Conservation (phyloP, 1,139 yeast species). For the Yamadazyma conglobata region DNA sequence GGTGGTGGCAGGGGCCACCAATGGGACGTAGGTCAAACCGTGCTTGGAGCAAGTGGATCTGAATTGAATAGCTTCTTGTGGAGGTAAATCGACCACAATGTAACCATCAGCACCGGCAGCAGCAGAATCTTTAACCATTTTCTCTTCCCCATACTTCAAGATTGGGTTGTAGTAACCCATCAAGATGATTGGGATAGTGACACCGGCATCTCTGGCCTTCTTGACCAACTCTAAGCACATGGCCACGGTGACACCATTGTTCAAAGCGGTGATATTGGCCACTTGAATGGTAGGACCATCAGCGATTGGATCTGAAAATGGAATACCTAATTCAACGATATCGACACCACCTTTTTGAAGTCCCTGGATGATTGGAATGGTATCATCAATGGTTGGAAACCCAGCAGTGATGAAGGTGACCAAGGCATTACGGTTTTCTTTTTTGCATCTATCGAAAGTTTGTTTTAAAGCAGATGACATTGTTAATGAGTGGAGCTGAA, state of each 20-base stretch:
- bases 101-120: conserved; percentile 94
- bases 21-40: conserved; percentile 82
- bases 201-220: conserved; percentile 77
- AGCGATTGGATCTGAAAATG: conserved; percentile 98
- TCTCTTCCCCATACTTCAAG: conserved; percentile 82
- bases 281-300: conserved; percentile 97
- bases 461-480: conserved; percentile 71
- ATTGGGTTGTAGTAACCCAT: conserved; percentile 99
- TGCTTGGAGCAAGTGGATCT: conserved; percentile 65
- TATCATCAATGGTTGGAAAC: conserved; percentile 81
- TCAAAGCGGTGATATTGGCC: conserved; percentile 73
- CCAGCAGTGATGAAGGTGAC: conserved; percentile 95
- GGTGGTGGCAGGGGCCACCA: conserved; percentile 95
- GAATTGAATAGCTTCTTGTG: conserved; percentile 91
- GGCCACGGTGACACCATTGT: conserved; percentile 73
- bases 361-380: conserved; percentile 80
- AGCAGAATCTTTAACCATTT: conserved; percentile 71
- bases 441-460: conserved; percentile 68
- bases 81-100: conserved; percentile 93
- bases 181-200: conserved; percentile 80
- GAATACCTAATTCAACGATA: conserved; percentile 90
- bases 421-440: conserved; percentile 80
- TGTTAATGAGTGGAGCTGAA: conserved; percentile 3
- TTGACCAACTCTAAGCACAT: conserved; percentile 67
- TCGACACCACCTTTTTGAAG: conserved; percentile 96